Evolutionary conservation across 441 rosid genomes (phyloP), one percentile per base, ranked within the genome.

Genomic region (Breynia disticha): DNA sequence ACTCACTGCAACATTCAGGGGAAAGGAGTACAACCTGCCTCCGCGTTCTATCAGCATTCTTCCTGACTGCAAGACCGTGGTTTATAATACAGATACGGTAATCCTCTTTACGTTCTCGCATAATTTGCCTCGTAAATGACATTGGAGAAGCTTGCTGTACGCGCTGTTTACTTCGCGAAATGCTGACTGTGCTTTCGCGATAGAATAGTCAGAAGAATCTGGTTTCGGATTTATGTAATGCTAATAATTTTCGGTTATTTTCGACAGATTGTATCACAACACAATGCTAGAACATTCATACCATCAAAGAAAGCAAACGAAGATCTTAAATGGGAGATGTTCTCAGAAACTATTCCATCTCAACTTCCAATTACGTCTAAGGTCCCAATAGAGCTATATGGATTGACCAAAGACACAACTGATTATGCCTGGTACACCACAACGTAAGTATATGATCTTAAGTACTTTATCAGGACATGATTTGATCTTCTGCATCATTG

Each of bases 391-490:
- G 96, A 90, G 77, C 85, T 84, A 37, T 84, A 68, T 55, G n/a
- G 22, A 62, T 57, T 83, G 67, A 73, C 77, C 11, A 90, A 83
- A 62, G 96, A 85, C 59, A 65, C 59, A 38, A 59, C 95, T 28
- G 96, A 90, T 59, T 85, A 90, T 50, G 81, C 73, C 5, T 87
- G 95, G 95, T 87, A 72, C 67, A 76, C 87, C 16, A 73, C 95
- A 14, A 67, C 45, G 93, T 73, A 66, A 71, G 77, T 59, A 49
- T n/a, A 52, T 37, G 16, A 19, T 24, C 43, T 9, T 32, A 2
- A 35, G 16, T 18, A 15, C n/a, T 24, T 24, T 24, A 24, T 24
- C 32, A 24, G 32, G 32, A 5, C 22, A 0, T n/a, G 17, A 17
- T 46, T 11, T 35, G 41, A 21, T 15, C 11, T 43, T 3, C 5